Evolutionary conservation across 139 green algal species (phyloP), one percentile per base, ranked within the genome.

Genomic region (Yamagishiella unicocca): DNA sequence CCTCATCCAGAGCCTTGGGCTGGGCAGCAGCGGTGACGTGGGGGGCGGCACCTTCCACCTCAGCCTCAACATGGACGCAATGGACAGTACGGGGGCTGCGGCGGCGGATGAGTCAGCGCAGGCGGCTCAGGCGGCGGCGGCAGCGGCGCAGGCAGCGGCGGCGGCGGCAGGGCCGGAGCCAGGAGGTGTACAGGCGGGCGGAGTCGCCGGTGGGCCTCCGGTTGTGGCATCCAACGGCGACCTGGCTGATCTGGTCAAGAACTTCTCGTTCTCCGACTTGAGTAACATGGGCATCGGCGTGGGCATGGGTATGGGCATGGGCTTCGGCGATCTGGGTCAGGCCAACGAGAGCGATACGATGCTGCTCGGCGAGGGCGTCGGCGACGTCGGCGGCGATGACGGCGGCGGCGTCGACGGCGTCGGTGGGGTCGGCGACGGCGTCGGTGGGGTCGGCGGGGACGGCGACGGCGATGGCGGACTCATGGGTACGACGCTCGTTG

Each of bases 221-320:
- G 31, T 38, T 4, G 79, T 29, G 21, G 61, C 61, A n/a, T 38
- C 61, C 27, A 55, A 46, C 27, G 37, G 54, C 21, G 76, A 83
- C 53, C 38, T 83, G 21, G 25, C 76, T 38, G 42, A 62, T 8
- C 43, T 77, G 10, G 61, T n/a, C 31, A 61, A 50, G 27, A 37
- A 77, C 33, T 86, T 78, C 24, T 86, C 80, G 17, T 77, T 86
- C 43, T 77, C 80, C 21, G 80, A 86, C 64, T 12, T 86, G 31
- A 55, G 31, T 2, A 77, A n/a, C 1, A 77, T 86, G 80, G 80
- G 43, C 27, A 37, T 86, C 62, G 61, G 64, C 66, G 40, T 84
- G 27, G 78, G 78, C n/a, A 82, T 82, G 74, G 74, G 74, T 14
- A 43, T n/a, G n/a, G n/a, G 27, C 29, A 80, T 80, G 72, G 46